phyloP scores from a whole-genome alignment of 2,329 filamentous ascomycete species.

The Aspergillus sp. region DNA sequence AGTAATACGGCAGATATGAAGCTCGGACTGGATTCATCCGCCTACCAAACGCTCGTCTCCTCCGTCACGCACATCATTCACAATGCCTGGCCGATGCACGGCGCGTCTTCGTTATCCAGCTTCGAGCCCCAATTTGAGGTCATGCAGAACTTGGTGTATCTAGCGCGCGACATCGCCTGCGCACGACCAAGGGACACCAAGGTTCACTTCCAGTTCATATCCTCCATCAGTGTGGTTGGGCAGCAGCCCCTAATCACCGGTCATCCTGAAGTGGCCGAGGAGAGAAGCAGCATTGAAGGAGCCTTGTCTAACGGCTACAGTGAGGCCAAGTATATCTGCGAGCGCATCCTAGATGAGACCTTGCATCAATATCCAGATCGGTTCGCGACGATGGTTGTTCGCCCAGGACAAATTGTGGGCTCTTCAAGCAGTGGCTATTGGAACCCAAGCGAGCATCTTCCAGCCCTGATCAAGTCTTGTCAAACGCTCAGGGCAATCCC shows the following conservation, averaged over 20 bases:
- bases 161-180: slow-evolving; percentile 37
- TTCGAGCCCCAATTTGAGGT: slow-evolving; percentile 36
- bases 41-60: slow-evolving; percentile 39
- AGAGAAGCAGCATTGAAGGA: slow-evolving; percentile 35
- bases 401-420: slow-evolving; percentile 55
- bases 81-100: slow-evolving; percentile 31
- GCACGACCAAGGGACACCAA: slow-evolving; percentile 8
- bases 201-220: slow-evolving; percentile 40
- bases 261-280: slow-evolving; percentile 42
- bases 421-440: slow-evolving; percentile 51
- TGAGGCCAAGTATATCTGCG: slow-evolving; percentile 54
- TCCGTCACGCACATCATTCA: slow-evolving; percentile 47
- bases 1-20: slow-evolving; percentile 47
- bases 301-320: slow-evolving; percentile 49
- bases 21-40: slow-evolving; percentile 45
- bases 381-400: slow-evolving; percentile 46
- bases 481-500: slow-evolving; percentile 47
- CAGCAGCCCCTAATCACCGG: slow-evolving; percentile 24
- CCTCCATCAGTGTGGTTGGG: slow-evolving; percentile 42
- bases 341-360: slow-evolving; percentile 50
- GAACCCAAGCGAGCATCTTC: slow-evolving; percentile 54
- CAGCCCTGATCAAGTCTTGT: slow-evolving; percentile 50
- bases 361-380: slow-evolving; percentile 40
- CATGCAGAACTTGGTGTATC: slow-evolving; percentile 49
- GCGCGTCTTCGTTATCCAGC: slow-evolving; percentile 11